phyloP scores from a whole-genome alignment of 2,329 filamentous ascomycete species.

The Exophiala aquamarina region DNA sequence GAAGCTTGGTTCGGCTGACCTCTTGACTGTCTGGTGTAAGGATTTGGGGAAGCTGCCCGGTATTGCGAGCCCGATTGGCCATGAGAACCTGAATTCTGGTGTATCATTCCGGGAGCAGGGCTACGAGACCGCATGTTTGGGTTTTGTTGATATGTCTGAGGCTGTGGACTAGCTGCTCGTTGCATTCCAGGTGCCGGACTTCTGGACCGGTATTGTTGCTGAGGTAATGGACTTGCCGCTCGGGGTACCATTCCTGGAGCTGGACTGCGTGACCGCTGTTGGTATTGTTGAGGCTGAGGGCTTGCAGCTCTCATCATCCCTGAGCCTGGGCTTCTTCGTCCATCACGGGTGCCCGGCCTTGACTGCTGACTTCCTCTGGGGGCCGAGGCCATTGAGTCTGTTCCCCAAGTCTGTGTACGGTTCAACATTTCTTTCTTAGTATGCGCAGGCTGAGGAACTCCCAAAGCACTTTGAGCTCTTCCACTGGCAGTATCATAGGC shows the following conservation, averaged over 20 bases:
- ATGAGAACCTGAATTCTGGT: conserved; percentile 10
- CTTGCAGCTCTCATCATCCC: conserved; percentile 23
- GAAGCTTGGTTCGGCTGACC: conserved; percentile 24
- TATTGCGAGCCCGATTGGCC: conserved; percentile 18
- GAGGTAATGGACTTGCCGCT: conserved; percentile 27
- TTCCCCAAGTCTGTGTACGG: conserved; percentile 78
- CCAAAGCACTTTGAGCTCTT: conserved; percentile 21
- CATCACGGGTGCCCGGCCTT: conserved; percentile 24
- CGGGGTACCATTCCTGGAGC: conserved; percentile 23
- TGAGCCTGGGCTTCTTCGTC: conserved; percentile 24
- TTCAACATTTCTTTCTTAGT: conserved; percentile 96
- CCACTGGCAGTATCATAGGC: conserved; percentile 69
- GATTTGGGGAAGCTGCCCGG: conserved; percentile 32
- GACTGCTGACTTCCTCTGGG: conserved; percentile 16
- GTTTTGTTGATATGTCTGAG: conserved; percentile 2
- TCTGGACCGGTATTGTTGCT: conserved; percentile 15
- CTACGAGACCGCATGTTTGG: conserved; percentile 15
- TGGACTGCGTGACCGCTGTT: conserved; percentile 21
- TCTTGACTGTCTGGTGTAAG: conserved; percentile 40
- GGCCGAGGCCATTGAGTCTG: conserved; percentile 10
- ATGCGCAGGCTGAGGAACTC: conserved; percentile 76
- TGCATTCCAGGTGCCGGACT: conserved; percentile 24
- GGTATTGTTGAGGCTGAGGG: conserved; percentile 20
- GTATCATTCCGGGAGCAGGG: conserved; percentile 24
- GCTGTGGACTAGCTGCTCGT: conserved; percentile 22